phyloP scores from a whole-genome alignment of 2,329 filamentous ascomycete species.

The Diaporthe vexans region DNA sequence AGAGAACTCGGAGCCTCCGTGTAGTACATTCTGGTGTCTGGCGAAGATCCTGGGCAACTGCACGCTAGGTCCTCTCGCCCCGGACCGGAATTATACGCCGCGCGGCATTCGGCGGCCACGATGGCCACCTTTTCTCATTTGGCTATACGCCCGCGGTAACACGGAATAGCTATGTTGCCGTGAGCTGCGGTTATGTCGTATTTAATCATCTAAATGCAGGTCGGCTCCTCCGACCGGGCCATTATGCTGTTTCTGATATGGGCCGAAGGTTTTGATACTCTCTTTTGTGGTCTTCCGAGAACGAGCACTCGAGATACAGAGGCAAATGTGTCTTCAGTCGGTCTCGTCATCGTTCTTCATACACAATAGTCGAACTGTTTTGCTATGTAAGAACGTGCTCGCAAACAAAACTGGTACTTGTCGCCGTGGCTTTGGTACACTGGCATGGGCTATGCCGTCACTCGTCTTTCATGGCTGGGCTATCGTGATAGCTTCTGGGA shows the following conservation, averaged over 20 bases:
- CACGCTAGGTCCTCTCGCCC: conserved; percentile 22
- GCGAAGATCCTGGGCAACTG: neutral
- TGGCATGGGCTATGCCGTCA: no score
- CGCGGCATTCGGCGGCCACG: neutral
- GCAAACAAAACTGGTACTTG: neutral
- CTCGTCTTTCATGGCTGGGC: no score
- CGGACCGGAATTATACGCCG: conserved; percentile 10
- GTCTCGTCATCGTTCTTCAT: no score
- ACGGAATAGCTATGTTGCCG: neutral
- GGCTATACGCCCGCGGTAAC: neutral
- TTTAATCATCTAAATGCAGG: neutral
- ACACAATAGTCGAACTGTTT: neutral
- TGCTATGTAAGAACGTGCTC: neutral
- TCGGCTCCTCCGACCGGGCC: neutral
- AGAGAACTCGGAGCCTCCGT: neutral
- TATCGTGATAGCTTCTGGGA: neutral
- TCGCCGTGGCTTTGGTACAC: neutral
- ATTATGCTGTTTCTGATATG: neutral
- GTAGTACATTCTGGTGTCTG: neutral
- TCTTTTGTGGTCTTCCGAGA: neutral
- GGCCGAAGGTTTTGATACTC: neutral
- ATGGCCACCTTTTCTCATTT: neutral
- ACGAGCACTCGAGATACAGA: no score
- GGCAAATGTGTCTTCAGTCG: neutral
- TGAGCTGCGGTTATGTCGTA: neutral